These are phyloP conservation scores for Penicillium sp. DNA, from an alignment of 2,329 filamentous ascomycete genomes.

Conservation along the genomic window DNA sequence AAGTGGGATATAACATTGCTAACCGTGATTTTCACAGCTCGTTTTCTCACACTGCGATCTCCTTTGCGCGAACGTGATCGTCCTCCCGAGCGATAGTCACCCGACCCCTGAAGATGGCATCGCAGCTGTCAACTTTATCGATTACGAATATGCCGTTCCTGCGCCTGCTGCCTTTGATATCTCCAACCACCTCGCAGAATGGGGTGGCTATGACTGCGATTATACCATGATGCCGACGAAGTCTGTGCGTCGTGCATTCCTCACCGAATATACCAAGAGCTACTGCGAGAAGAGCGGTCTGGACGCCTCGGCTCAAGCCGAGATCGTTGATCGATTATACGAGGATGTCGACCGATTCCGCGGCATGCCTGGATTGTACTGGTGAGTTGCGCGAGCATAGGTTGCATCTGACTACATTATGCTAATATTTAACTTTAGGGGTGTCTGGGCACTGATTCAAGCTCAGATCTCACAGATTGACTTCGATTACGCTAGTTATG, in stretches of 20 bases:
- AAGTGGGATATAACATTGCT: not conserved
- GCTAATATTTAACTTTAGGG: constrained; percentile 58
- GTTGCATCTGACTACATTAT: no score
- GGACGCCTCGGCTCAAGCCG: constrained; percentile 50
- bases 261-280: constrained; percentile 76
- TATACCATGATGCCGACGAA: constrained; percentile 78
- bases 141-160: constrained; percentile 96
- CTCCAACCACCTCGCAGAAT: constrained; percentile 97
- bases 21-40: constrained; percentile 54
- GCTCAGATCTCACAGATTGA: constrained; percentile 92
- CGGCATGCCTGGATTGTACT: constrained; percentile 84
- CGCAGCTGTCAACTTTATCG: constrained; percentile 78
- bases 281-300: constrained; percentile 60
- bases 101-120: constrained; percentile 38
- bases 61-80: constrained; percentile 93
- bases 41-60: constrained; percentile 96
- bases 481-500: constrained; percentile 93
- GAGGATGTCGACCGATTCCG: constrained; percentile 84
- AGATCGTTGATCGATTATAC: constrained; percentile 69
- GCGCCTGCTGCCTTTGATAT: constrained; percentile 95
- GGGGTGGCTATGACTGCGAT: constrained; percentile 96
- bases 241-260: constrained; percentile 74
- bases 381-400: constrained; percentile 38
- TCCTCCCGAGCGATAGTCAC: constrained; percentile 55
- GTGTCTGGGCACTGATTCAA: constrained; percentile 95